Conservation (phyloP, 352 stramenopile genomes). For the Paralagenidium karlingii region DNA sequence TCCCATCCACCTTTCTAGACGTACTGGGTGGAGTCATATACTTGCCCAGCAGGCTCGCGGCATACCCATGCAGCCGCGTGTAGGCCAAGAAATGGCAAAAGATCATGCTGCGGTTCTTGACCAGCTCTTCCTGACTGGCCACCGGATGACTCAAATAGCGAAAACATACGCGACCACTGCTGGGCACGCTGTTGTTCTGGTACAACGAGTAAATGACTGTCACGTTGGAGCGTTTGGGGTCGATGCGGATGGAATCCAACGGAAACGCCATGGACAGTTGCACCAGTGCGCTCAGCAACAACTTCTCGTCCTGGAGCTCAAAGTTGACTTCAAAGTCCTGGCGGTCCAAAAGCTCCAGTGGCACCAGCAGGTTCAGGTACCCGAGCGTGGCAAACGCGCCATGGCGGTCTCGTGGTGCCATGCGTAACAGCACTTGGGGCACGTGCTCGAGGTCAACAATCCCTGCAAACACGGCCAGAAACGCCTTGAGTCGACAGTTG, state of each 20-base stretch:
- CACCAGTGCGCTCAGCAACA: conserved; percentile 42
- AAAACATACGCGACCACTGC: conserved; percentile 37
- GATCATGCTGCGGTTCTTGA: conserved; percentile 24
- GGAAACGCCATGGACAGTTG: conserved; percentile 46
- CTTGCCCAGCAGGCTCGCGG: too few relatives aligned
- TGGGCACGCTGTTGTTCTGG: conserved; percentile 46
- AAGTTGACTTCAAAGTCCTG: conserved; percentile 68
- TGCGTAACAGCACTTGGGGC: conserved; percentile 36
- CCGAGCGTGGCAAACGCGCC: conserved; percentile 31
- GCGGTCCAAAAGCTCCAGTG: conserved; percentile 37
- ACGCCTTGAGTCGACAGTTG: conserved; percentile 24
- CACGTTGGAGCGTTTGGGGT: conserved; percentile 41
- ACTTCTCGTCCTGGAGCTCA: conserved; percentile 45
- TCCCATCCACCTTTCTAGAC: too few relatives aligned
- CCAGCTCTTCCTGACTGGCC: conserved; percentile 21
- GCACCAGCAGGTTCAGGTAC: conserved; percentile 50
- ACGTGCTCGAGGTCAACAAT: conserved; percentile 60
- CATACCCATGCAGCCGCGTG: conserved; percentile 25
- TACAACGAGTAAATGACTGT: conserved; percentile 72
- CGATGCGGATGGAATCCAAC: conserved; percentile 60
- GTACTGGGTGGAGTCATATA: too few relatives aligned
- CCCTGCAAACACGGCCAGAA: conserved; percentile 39
- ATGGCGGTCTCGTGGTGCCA: conserved; percentile 18
- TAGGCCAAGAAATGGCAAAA: conserved; percentile 40
- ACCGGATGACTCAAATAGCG: conserved; percentile 40